phyloP scores from a whole-genome alignment of 148 eudicot genomes.

The Chenopodium quinoa region DNA sequence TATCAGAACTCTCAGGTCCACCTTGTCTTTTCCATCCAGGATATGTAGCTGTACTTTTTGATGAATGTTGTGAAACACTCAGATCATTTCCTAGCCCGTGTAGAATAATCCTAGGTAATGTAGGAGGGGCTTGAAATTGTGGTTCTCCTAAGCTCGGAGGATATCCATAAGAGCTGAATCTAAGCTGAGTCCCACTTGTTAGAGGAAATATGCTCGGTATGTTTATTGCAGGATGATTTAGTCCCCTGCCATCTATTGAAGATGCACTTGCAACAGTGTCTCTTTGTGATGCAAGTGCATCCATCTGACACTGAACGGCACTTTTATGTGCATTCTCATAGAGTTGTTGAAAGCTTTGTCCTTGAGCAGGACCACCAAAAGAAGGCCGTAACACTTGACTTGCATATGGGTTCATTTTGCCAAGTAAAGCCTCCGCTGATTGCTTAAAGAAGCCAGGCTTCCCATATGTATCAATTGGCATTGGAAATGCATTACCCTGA shows the following conservation, averaged over 20 bases:
- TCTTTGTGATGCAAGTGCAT: slow-evolving; percentile 13
- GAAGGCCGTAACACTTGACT: slow-evolving; percentile 30
- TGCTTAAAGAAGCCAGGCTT: slow-evolving; percentile 21
- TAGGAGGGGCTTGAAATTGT: slow-evolving; percentile 13
- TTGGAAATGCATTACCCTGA: slow-evolving; percentile 14
- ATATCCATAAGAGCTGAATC: slow-evolving; percentile 23
- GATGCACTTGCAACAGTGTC: slow-evolving; percentile 6
- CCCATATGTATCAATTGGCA: slow-evolving; percentile 26
- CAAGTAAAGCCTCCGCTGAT: slow-evolving; percentile 13
- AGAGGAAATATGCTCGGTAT: slow-evolving; percentile 5
- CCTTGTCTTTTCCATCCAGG: slow-evolving; percentile 28
- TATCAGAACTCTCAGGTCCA: slow-evolving; percentile 30
- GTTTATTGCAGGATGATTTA: slow-evolving; percentile 14
- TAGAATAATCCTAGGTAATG: slow-evolving; percentile 18
- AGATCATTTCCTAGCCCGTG: slow-evolving; percentile 19
- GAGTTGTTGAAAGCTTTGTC: slow-evolving; percentile 28
- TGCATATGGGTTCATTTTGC: slow-evolving; percentile 24
- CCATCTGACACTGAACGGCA: slow-evolving; percentile 18
- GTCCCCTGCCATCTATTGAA: slow-evolving; percentile 5
- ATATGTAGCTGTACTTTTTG: slow-evolving; percentile 16
- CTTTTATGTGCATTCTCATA: slow-evolving; percentile 6
- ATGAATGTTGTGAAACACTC: slow-evolving; percentile 20
- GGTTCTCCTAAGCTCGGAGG: slow-evolving; percentile 22
- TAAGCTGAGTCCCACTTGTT: slow-evolving; percentile 5
- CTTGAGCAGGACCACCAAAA: slow-evolving; percentile 28